Conservation (phyloP, 1,284 basidiomycete species). For the Leccinum griseonigrum region DNA sequence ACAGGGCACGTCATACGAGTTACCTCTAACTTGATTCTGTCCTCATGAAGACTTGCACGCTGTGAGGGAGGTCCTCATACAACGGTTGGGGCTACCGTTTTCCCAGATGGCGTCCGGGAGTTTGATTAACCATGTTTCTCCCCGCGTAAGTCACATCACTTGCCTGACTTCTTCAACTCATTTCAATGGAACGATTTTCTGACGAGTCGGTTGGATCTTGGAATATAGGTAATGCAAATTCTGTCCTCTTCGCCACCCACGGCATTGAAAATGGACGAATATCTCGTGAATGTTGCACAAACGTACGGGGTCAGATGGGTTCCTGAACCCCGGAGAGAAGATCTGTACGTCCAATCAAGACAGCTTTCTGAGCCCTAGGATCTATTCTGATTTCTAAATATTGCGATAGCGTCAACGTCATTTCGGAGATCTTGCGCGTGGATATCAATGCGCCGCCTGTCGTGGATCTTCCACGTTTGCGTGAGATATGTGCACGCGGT, state of each 20-base stretch:
- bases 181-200: neutral
- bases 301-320: conserved; percentile 58
- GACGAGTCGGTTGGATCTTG: conserved; percentile 4
- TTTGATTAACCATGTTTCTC: conserved; percentile 53
- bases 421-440: conserved; percentile 58
- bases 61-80: conserved; percentile 53
- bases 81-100: conserved; percentile 58
- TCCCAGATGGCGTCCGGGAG: conserved; percentile 50
- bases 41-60: conserved; percentile 49
- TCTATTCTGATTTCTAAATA: conserved; percentile 1
- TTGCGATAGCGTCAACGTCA: conserved; percentile 42
- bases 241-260: conserved; percentile 53
- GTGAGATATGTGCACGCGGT: conserved; percentile 59
- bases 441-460: conserved; percentile 40
- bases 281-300: conserved; percentile 52
- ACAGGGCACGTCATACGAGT: neutral
- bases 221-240: conserved; percentile 47
- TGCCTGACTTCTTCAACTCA: neutral
- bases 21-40: neutral
- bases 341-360: conserved; percentile 48
- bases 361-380: neutral
- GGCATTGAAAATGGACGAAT: conserved; percentile 52
- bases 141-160: conserved; percentile 37
- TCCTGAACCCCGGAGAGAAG: conserved; percentile 57
- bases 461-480: conserved; percentile 58